phyloP scores from a whole-genome alignment of 257 asterid genomes.

The Gynochthodes officinalis region DNA sequence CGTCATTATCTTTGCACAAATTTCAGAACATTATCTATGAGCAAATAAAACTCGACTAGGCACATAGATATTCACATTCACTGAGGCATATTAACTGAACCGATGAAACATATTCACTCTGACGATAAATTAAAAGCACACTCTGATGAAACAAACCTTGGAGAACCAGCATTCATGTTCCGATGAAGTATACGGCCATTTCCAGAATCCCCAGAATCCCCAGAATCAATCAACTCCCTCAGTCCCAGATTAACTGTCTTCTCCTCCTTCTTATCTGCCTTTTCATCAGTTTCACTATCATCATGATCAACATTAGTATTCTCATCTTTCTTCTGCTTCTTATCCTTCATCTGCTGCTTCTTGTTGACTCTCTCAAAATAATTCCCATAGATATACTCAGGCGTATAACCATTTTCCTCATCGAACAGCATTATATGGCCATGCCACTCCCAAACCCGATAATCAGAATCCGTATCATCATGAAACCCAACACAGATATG shows the following conservation, averaged over 20 bases:
- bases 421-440: conserved; percentile 91
- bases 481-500: conserved; percentile 91
- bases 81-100: too few relatives aligned
- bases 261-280: conserved; percentile 36
- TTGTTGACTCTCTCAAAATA: conserved; percentile 71
- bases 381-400: conserved; percentile 93
- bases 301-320: conserved; percentile 19
- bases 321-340: conserved; percentile 19
- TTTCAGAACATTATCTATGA: not conserved
- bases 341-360: conserved; percentile 24
- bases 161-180: conserved; percentile 57
- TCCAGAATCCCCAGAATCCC: conserved; percentile 42
- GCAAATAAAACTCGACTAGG: not conserved
- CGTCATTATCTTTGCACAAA: not conserved
- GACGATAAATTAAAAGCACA: not conserved
- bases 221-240: conserved; percentile 74
- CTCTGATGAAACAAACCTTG: conserved; percentile 37
- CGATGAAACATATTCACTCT: too few relatives aligned
- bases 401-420: conserved; percentile 83
- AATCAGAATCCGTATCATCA: conserved; percentile 69
- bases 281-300: conserved; percentile 26
- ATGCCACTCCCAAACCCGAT: conserved; percentile 99
- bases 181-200: conserved; percentile 66
- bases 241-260: conserved; percentile 58
- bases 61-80: not conserved